phyloP scores from a whole-genome alignment of 148 eudicot species.

The Cornus kousa region DNA sequence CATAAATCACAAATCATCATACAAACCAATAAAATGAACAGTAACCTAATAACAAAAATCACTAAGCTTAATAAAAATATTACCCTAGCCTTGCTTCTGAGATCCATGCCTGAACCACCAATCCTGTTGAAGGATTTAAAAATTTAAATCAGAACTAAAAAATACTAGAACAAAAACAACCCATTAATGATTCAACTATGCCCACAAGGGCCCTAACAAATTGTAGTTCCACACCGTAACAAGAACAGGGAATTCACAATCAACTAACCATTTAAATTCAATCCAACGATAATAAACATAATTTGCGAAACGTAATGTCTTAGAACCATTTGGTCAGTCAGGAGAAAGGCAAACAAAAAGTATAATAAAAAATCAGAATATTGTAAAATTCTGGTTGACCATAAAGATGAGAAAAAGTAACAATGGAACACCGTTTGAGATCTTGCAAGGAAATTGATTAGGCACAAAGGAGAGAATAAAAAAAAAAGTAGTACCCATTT shows the following conservation, averaged over 20 bases:
- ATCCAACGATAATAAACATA: not conserved
- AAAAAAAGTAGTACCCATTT: too few relatives aligned
- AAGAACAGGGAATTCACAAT: not conserved
- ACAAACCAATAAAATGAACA: not conserved
- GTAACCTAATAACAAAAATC: not conserved
- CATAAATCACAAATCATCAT: not conserved
- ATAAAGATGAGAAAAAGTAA: not conserved
- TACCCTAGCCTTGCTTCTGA: conserved; percentile 97
- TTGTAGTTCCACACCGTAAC: not conserved
- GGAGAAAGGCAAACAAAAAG: not conserved
- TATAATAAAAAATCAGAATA: too few relatives aligned
- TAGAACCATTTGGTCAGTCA: not conserved
- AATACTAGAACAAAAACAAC: not conserved
- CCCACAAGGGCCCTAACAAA: too few relatives aligned
- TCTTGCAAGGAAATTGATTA: not conserved
- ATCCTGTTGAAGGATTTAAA: conserved; percentile 48
- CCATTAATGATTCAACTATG: not conserved
- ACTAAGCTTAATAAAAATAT: not conserved
- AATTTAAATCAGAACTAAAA: not conserved
- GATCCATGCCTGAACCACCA: conserved; percentile 91
- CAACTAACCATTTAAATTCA: not conserved
- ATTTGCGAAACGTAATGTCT: not conserved
- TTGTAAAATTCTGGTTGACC: not conserved
- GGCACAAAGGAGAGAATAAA: not conserved
- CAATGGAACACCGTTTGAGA: not conserved